Evolutionary conservation across 176 grass and related monocot species (phyloP).

Genomic region (Bonia amplexicaulis): DNA sequence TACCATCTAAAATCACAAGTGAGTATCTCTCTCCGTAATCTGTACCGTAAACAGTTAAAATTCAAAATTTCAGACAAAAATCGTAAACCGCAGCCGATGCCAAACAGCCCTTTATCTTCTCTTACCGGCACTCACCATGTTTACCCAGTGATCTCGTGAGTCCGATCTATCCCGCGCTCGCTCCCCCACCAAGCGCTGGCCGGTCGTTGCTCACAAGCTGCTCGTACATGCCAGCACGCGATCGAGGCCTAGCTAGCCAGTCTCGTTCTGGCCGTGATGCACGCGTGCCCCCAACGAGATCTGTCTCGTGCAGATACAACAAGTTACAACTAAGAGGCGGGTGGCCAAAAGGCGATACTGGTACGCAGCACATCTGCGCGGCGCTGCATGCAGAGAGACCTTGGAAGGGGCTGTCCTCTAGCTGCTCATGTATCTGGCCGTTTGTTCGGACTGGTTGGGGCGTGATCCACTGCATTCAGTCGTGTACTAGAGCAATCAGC

Average conservation of each 20-base stretch:
- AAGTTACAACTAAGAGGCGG: neutral
- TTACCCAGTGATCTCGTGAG: conserved; percentile 4
- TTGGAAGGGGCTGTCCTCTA: neutral
- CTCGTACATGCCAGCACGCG: too few species aligned
- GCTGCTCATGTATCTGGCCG: neutral
- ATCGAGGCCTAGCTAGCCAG: neutral
- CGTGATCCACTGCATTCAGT: neutral
- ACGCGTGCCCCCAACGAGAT: neutral
- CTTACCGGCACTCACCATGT: too few species aligned
- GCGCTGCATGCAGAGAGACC: neutral
- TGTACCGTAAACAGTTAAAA: too few species aligned
- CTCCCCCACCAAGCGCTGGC: too few species aligned
- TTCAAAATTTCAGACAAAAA: too few species aligned
- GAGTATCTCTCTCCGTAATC: too few species aligned
- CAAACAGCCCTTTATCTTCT: too few species aligned
- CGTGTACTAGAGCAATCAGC: neutral
- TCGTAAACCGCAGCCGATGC: too few species aligned
- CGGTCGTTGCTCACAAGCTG: too few species aligned
- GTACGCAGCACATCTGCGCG: neutral
- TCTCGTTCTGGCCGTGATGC: neutral
- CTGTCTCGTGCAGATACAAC: neutral
- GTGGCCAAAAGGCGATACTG: neutral
- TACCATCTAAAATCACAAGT: too few species aligned
- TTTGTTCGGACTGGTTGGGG: neutral
- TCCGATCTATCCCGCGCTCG: too few species aligned